Base-by-base conservation (phyloP, 2,329 filamentous ascomycete species). In the Fusarium oligoseptatum region DNA sequence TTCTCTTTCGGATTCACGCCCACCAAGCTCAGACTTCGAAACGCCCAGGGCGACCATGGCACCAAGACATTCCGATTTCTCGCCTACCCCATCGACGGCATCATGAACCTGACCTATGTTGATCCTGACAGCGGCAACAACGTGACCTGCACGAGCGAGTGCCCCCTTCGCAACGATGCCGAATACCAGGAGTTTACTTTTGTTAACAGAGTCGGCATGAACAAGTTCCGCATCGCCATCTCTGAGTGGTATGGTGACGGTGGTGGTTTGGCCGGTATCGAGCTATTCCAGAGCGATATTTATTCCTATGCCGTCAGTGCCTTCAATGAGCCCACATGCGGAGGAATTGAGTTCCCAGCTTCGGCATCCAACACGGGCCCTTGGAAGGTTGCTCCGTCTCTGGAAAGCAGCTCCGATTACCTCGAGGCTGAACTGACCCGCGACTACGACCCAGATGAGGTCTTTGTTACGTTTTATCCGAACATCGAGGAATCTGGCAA, bases 51-150 rank as follows among this genome's bases (percentile, higher is more conserved):
- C 77, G 95, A 94, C 61, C 92, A 95, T 74, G 95, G 97, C 34
- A 98, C 95, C 34, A 94, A 94, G 84, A 94, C 93, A 0, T 99
- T 94, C 85, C 91, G 95, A 67, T 97, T 95, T 80, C 94, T 94
- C 24, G 94, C 95, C 20, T 86, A 96, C 68, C 95, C 96, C 6
- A 91, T 96, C 79, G 92, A 94, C 72, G 97, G 97, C 62, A 98
- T 99, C 81, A 94, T 99, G 92, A 98, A 98, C 83, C 88, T 99
- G 80, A 97, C 95, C 41, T 98, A 97, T 78, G 92, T 92, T 73
- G 95, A 98, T 79, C 92, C 93, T 27, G 85, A 81, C 43, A 93
- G 90, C 2, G 93, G 93, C 29, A 85, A 89, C 60, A 92, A 92
- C 65, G 84, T 86, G 34, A 92, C 89, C 67, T 99, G 97, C 84